Base-by-base conservation (phyloP, 2,329 filamentous ascomycete genomes). In the Acephala macrosclerotiorum region DNA sequence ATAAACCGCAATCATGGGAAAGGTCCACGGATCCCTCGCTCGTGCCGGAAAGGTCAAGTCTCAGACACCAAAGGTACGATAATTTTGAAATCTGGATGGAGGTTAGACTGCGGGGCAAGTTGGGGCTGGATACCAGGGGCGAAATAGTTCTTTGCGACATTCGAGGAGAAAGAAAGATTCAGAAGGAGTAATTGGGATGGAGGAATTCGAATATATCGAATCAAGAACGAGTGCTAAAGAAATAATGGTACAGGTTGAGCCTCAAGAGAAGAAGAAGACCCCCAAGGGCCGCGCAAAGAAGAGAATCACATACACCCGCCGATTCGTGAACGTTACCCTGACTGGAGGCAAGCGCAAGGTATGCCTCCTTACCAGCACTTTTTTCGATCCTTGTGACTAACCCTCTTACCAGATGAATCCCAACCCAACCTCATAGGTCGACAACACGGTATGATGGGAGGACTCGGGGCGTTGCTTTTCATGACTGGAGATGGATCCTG, bases 281-380 rank as follows among this genome's bases (percentile, higher is more conserved):
- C 94, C 95, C 81, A 97, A 97, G 90, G 95, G 95, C 80, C 94
- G 95, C 80, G 95, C 95, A 77, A 93, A 96, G 86, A 98, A 98
- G 94, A 90, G 95, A 80, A 90, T 96, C 82, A 90, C 89, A 82
- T 97, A 97, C 89, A 97, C 93, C 77, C 92, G 95, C 82, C 94
- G 95, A 79, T 98, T 98, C 87, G 94, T 98, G 77, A 97, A 98
- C 85, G 94, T 98, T 80, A 96, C 93, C 79, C 88, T 97, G 84
- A 96, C 94, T 74, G 94, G 94, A 83, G 95, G 95, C 86, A 98
- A 98, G 94, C 89, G 95, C 84, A 97, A 97, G 93, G 93, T 96
- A 73, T 68, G 65, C 57, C 65, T 18, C 45, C 45, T 51, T 26
- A 7, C 36, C 40, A 35, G 14, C 58, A 53, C 45, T n/a, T 29